phyloP scores from a whole-genome alignment of 768 basidiomycete genomes.

The Phallus indusiatus region DNA sequence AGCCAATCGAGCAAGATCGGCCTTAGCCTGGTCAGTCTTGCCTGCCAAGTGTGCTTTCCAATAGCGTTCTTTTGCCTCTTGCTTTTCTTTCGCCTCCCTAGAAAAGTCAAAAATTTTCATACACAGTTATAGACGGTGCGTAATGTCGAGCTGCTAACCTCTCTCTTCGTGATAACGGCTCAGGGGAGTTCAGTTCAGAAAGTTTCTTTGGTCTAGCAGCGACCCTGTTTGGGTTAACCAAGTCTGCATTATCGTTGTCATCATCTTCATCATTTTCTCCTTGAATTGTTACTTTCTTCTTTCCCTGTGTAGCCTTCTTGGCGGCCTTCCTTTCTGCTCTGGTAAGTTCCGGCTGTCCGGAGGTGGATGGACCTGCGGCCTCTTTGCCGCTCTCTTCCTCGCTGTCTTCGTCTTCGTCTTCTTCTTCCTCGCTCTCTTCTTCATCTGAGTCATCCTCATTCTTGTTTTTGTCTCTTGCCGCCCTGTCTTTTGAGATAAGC shows the following conservation, averaged over 20 bases:
- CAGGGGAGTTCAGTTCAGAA: conserved; percentile 57
- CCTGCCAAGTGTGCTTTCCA: conserved; percentile 80
- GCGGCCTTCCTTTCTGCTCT: conserved; percentile 67
- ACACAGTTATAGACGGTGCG: not conserved
- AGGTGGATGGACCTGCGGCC: conserved; percentile 19
- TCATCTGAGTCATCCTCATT: conserved; percentile 22
- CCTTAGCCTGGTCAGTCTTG: conserved; percentile 85
- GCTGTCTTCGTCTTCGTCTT: conserved; percentile 35
- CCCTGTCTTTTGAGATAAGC: conserved; percentile 8
- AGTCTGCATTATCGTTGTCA: conserved; percentile 54
- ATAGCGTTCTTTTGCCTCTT: conserved; percentile 80
- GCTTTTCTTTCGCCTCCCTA: conserved; percentile 91
- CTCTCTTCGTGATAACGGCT: conserved; percentile 56
- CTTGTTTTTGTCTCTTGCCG: conserved; percentile 19
- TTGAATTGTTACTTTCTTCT: conserved; percentile 16
- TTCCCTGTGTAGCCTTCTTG: conserved; percentile 57
- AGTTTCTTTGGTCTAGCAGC: conserved; percentile 67
- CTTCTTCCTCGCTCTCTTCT: conserved; percentile 37
- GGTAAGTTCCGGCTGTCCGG: conserved; percentile 46
- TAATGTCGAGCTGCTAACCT: conserved; percentile 30
- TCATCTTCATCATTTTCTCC: conserved; percentile 32
- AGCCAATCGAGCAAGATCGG: conserved; percentile 76
- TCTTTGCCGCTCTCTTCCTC: conserved; percentile 29
- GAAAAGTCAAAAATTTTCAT: not conserved
- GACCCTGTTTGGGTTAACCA: conserved; percentile 69